Evolutionary conservation across 768 basidiomycete genomes (phyloP).

Genomic region (Suillus placidus): DNA sequence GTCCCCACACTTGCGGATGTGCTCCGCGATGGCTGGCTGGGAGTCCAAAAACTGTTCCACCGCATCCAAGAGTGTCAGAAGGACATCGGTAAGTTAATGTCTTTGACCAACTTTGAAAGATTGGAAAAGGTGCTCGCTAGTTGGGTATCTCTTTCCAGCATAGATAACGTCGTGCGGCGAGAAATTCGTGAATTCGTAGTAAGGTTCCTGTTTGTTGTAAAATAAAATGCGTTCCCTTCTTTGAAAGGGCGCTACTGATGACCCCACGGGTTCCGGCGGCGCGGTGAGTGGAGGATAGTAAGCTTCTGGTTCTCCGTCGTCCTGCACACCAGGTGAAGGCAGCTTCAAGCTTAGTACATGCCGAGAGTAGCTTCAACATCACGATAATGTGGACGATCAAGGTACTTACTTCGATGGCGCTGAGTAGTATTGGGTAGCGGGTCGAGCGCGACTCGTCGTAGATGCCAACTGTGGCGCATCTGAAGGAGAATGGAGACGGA

Average conservation of each 20-base stretch:
- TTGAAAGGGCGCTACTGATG: conserved; percentile 33
- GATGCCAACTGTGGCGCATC: conserved; percentile 23
- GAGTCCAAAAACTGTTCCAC: conserved; percentile 56
- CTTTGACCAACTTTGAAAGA: conserved; percentile 58
- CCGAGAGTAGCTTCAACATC: conserved; percentile 12
- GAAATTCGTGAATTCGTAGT: conserved; percentile 78
- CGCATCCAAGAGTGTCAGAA: background rate
- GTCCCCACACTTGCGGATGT: conserved; percentile 65
- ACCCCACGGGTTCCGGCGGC: conserved; percentile 29
- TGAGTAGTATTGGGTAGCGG: conserved; percentile 27
- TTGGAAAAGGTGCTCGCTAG: conserved; percentile 78
- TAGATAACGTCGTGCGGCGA: conserved; percentile 66
- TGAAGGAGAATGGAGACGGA: conserved; percentile 28
- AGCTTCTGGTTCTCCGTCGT: conserved; percentile 13
- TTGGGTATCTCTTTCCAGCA: conserved; percentile 67
- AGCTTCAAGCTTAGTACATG: conserved; percentile 20
- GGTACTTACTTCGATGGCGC: conserved; percentile 20
- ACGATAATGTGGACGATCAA: background rate
- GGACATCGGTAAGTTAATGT: background rate
- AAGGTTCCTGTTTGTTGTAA: conserved; percentile 63
- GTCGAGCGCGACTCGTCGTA: conserved; percentile 21
- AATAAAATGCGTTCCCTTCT: conserved; percentile 52
- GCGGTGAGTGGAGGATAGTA: conserved; percentile 38
- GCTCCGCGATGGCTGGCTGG: conserved; percentile 66
- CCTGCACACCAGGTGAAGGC: conserved; percentile 13